phyloP scores from a whole-genome alignment of 2,329 filamentous ascomycete genomes.

The Talaromyces islandicus region DNA sequence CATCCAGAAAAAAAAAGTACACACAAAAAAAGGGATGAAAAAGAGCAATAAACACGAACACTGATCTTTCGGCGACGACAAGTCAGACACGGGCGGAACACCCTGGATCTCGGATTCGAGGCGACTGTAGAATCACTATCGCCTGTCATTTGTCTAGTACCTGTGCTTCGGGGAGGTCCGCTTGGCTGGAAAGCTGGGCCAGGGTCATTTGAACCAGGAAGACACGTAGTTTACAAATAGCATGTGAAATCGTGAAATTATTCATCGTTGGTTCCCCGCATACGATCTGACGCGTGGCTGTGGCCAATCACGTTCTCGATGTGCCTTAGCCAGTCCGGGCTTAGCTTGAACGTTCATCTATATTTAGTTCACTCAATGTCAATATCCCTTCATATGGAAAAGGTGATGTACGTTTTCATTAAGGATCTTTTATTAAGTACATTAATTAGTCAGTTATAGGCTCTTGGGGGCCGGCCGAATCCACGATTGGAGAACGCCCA shows the following conservation, averaged over 20 bases:
- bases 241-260: background rate
- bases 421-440: background rate
- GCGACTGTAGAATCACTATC: background rate
- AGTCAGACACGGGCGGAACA: slow-evolving; percentile 10
- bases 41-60: background rate
- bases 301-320: background rate
- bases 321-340: background rate
- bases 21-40: background rate
- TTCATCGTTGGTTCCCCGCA: background rate
- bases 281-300: background rate
- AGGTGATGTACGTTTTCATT: background rate
- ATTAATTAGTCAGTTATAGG: background rate
- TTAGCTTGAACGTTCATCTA: background rate
- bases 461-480: slow-evolving; percentile 50
- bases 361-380: background rate
- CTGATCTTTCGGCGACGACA: slow-evolving; percentile 11
- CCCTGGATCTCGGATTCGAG: slow-evolving; percentile 5
- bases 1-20: background rate
- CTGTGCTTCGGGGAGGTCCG: background rate
- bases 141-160: background rate
- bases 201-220: background rate
- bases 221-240: background rate
- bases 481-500: slow-evolving; percentile 63
- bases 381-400: background rate
- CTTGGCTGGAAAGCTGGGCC: background rate